Base-by-base conservation (phyloP, 2,329 filamentous ascomycete genomes). In the Ceratocystis cubensis region DNA sequence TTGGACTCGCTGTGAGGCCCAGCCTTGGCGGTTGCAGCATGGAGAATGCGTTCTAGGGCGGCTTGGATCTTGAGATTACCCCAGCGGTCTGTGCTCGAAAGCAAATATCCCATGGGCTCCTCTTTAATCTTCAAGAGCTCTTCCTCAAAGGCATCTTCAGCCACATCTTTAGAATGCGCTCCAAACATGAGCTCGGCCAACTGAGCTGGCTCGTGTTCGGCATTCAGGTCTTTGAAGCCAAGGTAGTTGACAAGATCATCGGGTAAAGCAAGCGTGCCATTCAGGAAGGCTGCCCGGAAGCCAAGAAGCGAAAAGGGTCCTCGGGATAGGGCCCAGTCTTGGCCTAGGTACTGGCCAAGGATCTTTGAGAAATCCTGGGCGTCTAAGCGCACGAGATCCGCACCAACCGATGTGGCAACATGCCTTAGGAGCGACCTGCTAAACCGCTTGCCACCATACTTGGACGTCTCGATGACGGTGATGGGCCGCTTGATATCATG, bases 311-410 rank as follows among this genome's bases (percentile, higher is more conserved):
- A 80, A 10, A 83, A 74, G 22, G 77, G 73, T 0, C 82, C 80
- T 13, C 79, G 73, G 1, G 76, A 75, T 61, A 77, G 79, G 3
- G 76, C 76, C 74, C 76, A 78, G 68, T 82, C 80, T 71, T 88
- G 84, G 3, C 86, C 87, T 8, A 92, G 75, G 71, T 91, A 90
- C 56, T 84, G 80, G 2, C 86, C 87, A 0, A 87, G 80, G 30
- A 94, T 77, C 63, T 86, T 80, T 2, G 87, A 87, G 65, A 95
- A 76, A 71, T 88, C 86, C 69, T 86, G 82, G 0, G 89, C 84
- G 71, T 86, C 83, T 10, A 95, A 73, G 22, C 83, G 81, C 41
- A 94, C 76, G 2, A 93, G 72, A 70, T 93, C 85, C 2, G 88
- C 86, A 5, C 76, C 77, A 5, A 88, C 76, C 44, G 84, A 80